Base-by-base conservation (phyloP, 495 filamentous ascomycete genomes). In the Xylaria acuta region DNA sequence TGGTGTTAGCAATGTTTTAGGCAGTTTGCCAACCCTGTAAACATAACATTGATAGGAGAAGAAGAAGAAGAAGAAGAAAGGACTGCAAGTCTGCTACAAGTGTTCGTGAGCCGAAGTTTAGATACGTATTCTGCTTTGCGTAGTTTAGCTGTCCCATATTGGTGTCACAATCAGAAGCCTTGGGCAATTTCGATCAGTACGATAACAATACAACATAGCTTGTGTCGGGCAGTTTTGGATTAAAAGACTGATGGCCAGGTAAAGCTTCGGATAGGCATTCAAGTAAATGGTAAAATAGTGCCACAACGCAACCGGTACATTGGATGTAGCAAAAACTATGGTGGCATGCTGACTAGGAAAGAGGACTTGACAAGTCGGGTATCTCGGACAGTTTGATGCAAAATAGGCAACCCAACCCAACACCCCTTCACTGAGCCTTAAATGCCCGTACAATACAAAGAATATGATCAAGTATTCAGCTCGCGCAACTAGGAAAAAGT, bases 371-470 rank as follows among this genome's bases (percentile, higher is more conserved):
- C n/a, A 51, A 64, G 34, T 27, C 67, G 59, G 69, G 69, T 70
- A 70, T 71, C 59, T 71, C 69, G 64, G 22, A 70, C 25, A 69
- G 12, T 34, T 53, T 38, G 34, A 59, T 54, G 45, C 58, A 63
- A 56, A 51, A 34, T 14, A 22, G 11, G 25, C 47, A 67, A 22
- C 49, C 11, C 11, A 9, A 30, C 32, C 49, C 47, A 67, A 56
- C 65, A 36, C 32, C 45, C 20, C 45, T 49, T 22, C 45, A 20
- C 45, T 18, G 1, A 22, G 5, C 45, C 7, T 49, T 49, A 63
- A 5, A 58, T 56, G 18, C n/a, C 8, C 20, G 22, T 38, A 70
- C 45, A 12, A 64, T 40, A 70, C 4, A 30, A 54, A 70, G 20
- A 36, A 32, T 34, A 70, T 63, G 32, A 54, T 65, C 30, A 64